phyloP scores from a whole-genome alignment of 176 grass and related monocot genomes.

The Zizania latifolia region DNA sequence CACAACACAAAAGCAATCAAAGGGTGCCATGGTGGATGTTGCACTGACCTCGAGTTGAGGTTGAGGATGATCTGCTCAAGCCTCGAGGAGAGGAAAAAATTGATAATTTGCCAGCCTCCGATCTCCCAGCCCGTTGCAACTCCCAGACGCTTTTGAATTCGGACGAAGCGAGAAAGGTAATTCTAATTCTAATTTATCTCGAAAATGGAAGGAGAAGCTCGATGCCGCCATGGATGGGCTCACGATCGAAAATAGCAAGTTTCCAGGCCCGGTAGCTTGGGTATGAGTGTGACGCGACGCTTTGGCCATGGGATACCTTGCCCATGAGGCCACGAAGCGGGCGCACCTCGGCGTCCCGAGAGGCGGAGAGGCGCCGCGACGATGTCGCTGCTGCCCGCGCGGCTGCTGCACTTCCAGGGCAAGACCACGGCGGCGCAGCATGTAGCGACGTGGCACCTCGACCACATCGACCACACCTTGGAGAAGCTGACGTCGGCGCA shows the following conservation, averaged over 20 bases:
- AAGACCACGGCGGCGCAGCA: slow-evolving; percentile 70
- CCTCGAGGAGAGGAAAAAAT: not conserved
- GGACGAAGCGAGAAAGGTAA: not conserved
- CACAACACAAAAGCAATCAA: not conserved
- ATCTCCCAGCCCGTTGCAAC: not conserved
- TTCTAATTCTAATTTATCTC: not conserved
- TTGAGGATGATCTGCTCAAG: not conserved
- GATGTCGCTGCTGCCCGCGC: slow-evolving; percentile 19
- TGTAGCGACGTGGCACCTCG: slow-evolving; percentile 54
- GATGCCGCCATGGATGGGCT: not conserved
- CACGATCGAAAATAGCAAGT: not conserved
- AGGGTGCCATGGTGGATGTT: not conserved
- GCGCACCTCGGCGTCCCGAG: not conserved
- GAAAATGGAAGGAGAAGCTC: not conserved
- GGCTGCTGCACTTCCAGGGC: slow-evolving; percentile 30
- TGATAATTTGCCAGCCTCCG: not conserved
- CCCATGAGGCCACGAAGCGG: not conserved
- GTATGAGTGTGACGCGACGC: too few species aligned
- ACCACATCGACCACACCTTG: slow-evolving; percentile 60
- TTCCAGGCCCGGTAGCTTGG: not conserved
- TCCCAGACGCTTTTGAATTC: not conserved
- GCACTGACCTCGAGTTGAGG: not conserved
- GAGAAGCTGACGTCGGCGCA: slow-evolving; percentile 59
- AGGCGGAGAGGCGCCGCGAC: not conserved
- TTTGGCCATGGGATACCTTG: not conserved